These are phyloP conservation scores for Cicer bijugum DNA, from an alignment of 306 rosid species.

Conservation along the genomic window DNA sequence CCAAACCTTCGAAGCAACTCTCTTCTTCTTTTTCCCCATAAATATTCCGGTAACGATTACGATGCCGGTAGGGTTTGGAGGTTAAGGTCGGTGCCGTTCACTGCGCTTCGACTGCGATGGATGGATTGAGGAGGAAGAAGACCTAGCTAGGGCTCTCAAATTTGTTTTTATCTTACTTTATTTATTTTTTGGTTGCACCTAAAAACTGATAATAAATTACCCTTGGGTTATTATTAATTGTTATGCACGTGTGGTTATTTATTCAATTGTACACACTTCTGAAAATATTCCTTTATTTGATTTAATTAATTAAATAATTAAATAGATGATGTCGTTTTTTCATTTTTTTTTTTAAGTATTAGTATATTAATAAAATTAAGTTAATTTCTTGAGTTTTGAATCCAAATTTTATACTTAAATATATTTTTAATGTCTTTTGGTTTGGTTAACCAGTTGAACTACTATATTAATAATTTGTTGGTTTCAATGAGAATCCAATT, in stretches of 20 bases:
- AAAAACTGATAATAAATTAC: background rate
- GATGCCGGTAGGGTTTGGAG: background rate
- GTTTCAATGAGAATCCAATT: too few relatives aligned
- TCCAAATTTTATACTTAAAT: too few relatives aligned
- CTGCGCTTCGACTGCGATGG: conserved; percentile 24
- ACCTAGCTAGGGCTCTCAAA: conserved; percentile 36
- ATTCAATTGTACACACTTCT: background rate
- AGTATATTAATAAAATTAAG: too few relatives aligned
- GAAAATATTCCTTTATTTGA: too few relatives aligned
- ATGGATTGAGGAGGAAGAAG: conserved; percentile 7
- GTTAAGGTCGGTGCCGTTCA: background rate
- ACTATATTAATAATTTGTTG: too few relatives aligned
- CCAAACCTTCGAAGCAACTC: conserved; percentile 94
- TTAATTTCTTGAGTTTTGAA: too few relatives aligned
- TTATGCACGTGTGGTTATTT: background rate
- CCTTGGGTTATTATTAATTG: background rate
- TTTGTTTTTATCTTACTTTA: background rate
- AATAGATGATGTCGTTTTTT: too few relatives aligned
- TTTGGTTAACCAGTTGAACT: too few relatives aligned
- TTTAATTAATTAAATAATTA: too few relatives aligned
- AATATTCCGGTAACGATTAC: background rate
- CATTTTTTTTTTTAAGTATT: too few relatives aligned
- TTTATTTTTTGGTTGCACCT: background rate
- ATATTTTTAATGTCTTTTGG: too few relatives aligned
- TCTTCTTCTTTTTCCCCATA: conserved; percentile 98